Evolutionary conservation across 768 basidiomycete species (phyloP).

Genomic region (Hypholoma fasciculare): DNA sequence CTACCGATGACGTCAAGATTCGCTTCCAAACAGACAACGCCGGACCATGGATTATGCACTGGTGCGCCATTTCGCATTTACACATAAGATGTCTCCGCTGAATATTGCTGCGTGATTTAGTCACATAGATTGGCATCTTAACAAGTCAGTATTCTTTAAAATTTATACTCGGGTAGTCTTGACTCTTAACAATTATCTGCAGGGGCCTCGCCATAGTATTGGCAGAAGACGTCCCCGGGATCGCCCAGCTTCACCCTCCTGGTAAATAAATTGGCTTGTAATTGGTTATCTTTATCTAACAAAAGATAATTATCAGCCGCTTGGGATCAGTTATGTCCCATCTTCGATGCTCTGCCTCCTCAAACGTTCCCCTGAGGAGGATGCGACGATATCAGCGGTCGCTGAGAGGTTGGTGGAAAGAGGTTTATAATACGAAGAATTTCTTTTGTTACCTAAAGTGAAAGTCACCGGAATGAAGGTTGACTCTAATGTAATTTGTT

Average conservation of each 20-base stretch:
- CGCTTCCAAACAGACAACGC: slow-evolving; percentile 70
- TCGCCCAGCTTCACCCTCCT: slow-evolving; percentile 15
- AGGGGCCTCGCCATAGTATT: slow-evolving; percentile 35
- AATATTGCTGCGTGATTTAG: slow-evolving; percentile 15
- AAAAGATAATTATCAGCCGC: background rate
- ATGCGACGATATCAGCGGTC: too few species aligned
- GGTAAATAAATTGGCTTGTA: background rate
- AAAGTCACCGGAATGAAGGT: too few species aligned
- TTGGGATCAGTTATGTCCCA: background rate
- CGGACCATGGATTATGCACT: slow-evolving; percentile 59
- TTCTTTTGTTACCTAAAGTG: too few species aligned
- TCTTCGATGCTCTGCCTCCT: background rate
- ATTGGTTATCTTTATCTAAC: background rate
- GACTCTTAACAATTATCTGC: background rate
- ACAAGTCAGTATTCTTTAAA: slow-evolving; percentile 20
- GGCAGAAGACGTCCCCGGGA: slow-evolving; percentile 28
- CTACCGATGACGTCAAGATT: slow-evolving; percentile 47
- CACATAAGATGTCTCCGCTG: too few species aligned
- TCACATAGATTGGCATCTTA: slow-evolving; percentile 46
- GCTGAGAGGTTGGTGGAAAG: too few species aligned
- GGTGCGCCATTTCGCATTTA: slow-evolving; percentile 21
- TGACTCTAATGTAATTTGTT: too few species aligned
- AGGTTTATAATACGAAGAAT: too few species aligned
- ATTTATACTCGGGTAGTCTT: background rate
- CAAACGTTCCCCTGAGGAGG: background rate